Conservation (phyloP, 2,329 filamentous ascomycete species). For the Cercospora beticola region DNA sequence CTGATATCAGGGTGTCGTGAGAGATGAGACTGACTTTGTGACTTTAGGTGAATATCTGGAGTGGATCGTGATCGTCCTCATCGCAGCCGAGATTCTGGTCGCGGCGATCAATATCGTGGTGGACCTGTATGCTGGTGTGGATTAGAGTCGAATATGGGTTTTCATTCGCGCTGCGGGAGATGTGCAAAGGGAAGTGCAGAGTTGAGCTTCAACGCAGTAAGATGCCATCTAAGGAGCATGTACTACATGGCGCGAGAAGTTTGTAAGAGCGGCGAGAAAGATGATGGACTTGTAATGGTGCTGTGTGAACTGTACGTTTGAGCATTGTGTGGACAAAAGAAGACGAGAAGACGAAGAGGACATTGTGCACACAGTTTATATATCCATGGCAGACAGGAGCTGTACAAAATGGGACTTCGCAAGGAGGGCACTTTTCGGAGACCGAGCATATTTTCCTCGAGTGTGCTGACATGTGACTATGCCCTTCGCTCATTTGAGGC, state of each 20-base stretch:
- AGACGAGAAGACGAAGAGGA: not conserved
- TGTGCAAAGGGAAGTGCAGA: not conserved
- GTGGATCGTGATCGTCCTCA: constrained; percentile 80
- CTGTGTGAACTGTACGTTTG: not conserved
- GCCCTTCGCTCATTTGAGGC: not conserved
- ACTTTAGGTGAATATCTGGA: constrained; percentile 49
- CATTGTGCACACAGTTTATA: not conserved
- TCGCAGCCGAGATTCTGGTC: constrained; percentile 91
- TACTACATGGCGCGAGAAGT: not conserved
- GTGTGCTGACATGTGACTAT: not conserved
- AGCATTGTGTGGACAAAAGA: not conserved
- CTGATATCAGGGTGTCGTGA: constrained; percentile 37
- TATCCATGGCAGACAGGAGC: not conserved
- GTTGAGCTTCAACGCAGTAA: not conserved
- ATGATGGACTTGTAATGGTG: not conserved
- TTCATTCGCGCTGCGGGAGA: not conserved
- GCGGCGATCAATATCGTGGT: constrained; percentile 87
- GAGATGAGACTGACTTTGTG: constrained; percentile 1
- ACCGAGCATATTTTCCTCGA: not conserved
- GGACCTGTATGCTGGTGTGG: constrained; percentile 70
- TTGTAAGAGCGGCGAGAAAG: not conserved
- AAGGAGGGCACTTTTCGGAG: not conserved
- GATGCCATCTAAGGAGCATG: not conserved
- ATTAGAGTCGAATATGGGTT: constrained; percentile 1
- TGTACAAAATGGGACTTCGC: not conserved